Percentiles rank a stretch among this genome's conserved stretches.
phyloP scores from a whole-genome alignment of 2,329 filamentous ascomycete genomes.

The Lecanicillium sp. region DNA sequence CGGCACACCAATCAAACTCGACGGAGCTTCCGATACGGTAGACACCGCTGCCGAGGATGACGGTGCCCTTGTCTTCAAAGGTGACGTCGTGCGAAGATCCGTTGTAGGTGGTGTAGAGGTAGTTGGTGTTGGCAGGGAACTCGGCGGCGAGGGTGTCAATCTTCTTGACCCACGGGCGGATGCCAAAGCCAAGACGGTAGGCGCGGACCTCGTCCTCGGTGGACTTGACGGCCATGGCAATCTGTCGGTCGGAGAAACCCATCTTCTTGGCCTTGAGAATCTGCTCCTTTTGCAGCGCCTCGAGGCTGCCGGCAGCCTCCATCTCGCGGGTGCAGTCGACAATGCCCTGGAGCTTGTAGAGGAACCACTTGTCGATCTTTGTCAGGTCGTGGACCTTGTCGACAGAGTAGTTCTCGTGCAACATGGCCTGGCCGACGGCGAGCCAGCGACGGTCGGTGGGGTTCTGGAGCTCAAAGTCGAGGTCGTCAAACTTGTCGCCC shows the following conservation, averaged over 20 bases:
- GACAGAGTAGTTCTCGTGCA: slow-evolving; percentile 91
- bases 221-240: slow-evolving; percentile 75
- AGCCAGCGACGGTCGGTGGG: slow-evolving; percentile 96
- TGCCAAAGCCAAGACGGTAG: slow-evolving; percentile 74
- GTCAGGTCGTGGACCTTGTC: slow-evolving; percentile 87
- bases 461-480: slow-evolving; percentile 84
- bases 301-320: slow-evolving; percentile 73
- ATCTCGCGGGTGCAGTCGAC: slow-evolving; percentile 85
- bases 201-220: slow-evolving; percentile 87
- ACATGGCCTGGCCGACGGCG: slow-evolving; percentile 94
- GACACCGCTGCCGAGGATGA: slow-evolving; percentile 89
- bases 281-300: slow-evolving; percentile 80
- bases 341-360: slow-evolving; percentile 97
- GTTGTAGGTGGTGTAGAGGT: slow-evolving; percentile 97
- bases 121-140: slow-evolving; percentile 92
- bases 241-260: slow-evolving; percentile 96
- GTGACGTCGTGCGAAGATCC: slow-evolving; percentile 86
- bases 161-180: slow-evolving; percentile 94
- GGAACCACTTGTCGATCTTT: slow-evolving; percentile 99
- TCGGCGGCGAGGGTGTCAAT: slow-evolving; percentile 97
- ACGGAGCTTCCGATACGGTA: slow-evolving; percentile 97
- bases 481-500: slow-evolving; percentile 86
- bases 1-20: slow-evolving; percentile 98
- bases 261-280: slow-evolving; percentile 91
- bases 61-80: slow-evolving; percentile 84